These are phyloP conservation scores for Galerina marginata DNA, from an alignment of 768 basidiomycete genomes.

Conservation along the genomic window DNA sequence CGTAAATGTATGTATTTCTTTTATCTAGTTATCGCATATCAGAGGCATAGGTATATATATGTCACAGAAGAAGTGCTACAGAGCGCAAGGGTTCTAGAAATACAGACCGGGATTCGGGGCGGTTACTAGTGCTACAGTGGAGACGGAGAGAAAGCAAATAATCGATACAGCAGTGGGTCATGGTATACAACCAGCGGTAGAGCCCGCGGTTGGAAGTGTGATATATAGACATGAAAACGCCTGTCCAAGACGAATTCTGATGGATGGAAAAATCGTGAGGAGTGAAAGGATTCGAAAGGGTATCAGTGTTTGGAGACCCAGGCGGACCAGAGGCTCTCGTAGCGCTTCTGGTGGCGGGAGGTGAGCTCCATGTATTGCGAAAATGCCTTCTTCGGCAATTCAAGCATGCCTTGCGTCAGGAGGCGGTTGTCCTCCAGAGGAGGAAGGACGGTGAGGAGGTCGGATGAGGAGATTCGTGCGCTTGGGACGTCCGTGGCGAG, in stretches of 20 bases:
- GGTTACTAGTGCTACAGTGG: conserved; percentile 22
- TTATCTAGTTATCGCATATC: neutral
- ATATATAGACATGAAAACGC: neutral
- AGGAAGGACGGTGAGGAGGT: conserved; percentile 66
- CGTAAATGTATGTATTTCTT: neutral
- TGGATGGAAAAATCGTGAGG: neutral
- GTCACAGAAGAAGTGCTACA: no score
- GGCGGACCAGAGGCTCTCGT: conserved; percentile 64
- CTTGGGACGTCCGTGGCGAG: conserved; percentile 62
- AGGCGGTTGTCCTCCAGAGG: conserved; percentile 36
- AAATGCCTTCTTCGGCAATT: conserved; percentile 65
- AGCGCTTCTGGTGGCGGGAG: conserved; percentile 55
- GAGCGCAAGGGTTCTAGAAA: neutral
- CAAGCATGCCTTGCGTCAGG: conserved; percentile 58
- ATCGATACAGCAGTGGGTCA: conserved; percentile 22
- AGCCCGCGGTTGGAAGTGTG: neutral
- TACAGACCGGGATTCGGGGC: conserved; percentile 8
- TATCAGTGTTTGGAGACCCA: conserved; percentile 40
- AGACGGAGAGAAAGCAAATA: conserved; percentile 3
- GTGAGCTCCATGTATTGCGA: conserved; percentile 60
- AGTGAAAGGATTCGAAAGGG: neutral
- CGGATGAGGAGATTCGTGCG: conserved; percentile 64
- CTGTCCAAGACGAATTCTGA: neutral
- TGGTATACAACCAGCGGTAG: conserved; percentile 2
- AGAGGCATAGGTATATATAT: neutral